Base-by-base conservation (phyloP, 257 asterid genomes). In the Plantago ovata region DNA sequence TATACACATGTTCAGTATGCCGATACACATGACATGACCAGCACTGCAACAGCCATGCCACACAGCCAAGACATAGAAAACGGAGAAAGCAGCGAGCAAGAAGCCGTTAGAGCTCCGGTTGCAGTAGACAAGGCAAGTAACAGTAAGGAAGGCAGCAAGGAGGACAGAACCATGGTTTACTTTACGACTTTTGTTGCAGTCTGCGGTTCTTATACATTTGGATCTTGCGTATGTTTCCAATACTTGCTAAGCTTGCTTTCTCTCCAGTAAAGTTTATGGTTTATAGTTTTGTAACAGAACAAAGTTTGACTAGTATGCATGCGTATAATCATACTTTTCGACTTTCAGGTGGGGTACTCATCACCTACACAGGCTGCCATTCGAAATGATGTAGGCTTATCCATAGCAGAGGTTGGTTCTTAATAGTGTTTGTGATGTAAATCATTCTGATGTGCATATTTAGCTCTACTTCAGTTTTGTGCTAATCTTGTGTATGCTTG, bases 361-460 rank as follows among this genome's bases (percentile, higher is more conserved):
- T 93, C 98, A 7, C 98, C 98, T 9, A 89, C 94, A 5, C 97
- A 93, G 72, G 71, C 73, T 53, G 95, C 84, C n/a, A 89, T 93
- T 65, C 77, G 77, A 47, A 69, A 72, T n/a, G 97, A 93, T 70
- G 77, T 93, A 1, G 70, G 79, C 56, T 73, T 89, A 55, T 77
- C 96, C 67, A 65, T 88, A 66, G 79, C 98, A 10, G 92, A 89
- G 98, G 98, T 93, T 61, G 38, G 76, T 69, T 42, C n/a, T 58
- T 13, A 32, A 18, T 46, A n/a, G 16, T 50, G 21, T n/a, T 8
- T 13, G 21, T 41, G 12, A n/a, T n/a, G 36, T 55, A 55, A 16
- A 38, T n/a, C 9, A 18, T 45, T 45, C 51, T 6, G 16, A 20
- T 45, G 2, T 45, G 22, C 6, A 45, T 9, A 45, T 45, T 9